Percentiles rank a stretch among this genome's conserved stretches.
phyloP scores from a whole-genome alignment of 108 stramenopile genomes.

The Cyclotella distinguenda region DNA sequence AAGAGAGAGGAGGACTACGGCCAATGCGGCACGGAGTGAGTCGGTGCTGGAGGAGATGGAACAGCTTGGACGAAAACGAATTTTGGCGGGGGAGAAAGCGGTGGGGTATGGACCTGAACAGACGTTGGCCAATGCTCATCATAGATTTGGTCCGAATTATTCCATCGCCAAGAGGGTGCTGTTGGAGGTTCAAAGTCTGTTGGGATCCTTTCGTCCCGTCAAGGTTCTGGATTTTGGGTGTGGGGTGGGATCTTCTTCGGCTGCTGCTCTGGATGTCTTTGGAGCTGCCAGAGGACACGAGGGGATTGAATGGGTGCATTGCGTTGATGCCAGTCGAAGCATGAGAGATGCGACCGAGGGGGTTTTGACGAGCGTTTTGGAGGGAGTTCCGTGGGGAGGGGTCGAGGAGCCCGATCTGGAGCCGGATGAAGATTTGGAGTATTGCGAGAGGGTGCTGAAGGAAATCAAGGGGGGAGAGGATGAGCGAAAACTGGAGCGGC shows the following conservation, averaged over 20 bases:
- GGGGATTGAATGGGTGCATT: slow-evolving; percentile 81
- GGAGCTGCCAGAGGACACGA: slow-evolving; percentile 17
- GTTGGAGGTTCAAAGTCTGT: slow-evolving; percentile 60
- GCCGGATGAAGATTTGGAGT: slow-evolving; percentile 7
- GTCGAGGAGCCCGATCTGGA: slow-evolving; percentile 1
- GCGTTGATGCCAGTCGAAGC: slow-evolving; percentile 70
- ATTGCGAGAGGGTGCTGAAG: slow-evolving; percentile 7
- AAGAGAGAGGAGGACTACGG: slow-evolving; percentile 36
- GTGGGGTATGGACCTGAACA: slow-evolving; percentile 72
- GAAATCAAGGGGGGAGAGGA: slow-evolving; percentile 7
- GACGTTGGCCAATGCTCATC: slow-evolving; percentile 55
- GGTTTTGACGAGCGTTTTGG: slow-evolving; percentile 53
- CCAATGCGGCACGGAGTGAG: slow-evolving; percentile 5
- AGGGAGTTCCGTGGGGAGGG: slow-evolving; percentile 33
- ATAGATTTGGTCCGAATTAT: slow-evolving; percentile 69
- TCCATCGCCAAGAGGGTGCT: slow-evolving; percentile 64
- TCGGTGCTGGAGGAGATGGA: slow-evolving; percentile 23
- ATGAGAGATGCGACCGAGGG: slow-evolving; percentile 69
- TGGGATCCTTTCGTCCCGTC: slow-evolving; percentile 55
- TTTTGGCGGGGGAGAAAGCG: slow-evolving; percentile 19
- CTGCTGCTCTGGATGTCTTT: slow-evolving; percentile 73
- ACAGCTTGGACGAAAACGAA: not conserved
- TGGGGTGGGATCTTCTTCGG: slow-evolving; percentile 71
- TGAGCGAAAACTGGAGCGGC: slow-evolving; percentile 19
- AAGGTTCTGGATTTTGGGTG: slow-evolving; percentile 75